Base-by-base conservation (phyloP, 2,329 filamentous ascomycete genomes). In the Neophaeococcomyces aloes region DNA sequence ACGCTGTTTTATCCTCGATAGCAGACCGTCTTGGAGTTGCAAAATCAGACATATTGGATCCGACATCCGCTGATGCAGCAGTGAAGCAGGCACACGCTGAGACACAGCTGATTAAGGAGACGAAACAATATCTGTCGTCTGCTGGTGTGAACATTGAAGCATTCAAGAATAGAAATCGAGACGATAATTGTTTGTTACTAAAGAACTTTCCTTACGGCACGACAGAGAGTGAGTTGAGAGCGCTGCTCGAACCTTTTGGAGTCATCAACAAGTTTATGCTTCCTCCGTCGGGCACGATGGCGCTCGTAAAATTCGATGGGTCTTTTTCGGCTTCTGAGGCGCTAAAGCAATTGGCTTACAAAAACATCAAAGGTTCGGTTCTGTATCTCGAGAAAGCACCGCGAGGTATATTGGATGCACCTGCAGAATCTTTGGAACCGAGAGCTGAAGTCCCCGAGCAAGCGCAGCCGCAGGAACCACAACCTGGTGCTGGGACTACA, bases 31-130 rank as follows among this genome's bases (percentile, higher is more conserved):
- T 98, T 45, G 88, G 89, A 36, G 77, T 98, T 45, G 82, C 83
- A 44, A 98, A 98, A 68, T 81, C 86, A 8, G 87, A 94, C 56
- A 67, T 98, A 45, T 72, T 98, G 35, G 89, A 98, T 65, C 91
- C 89, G n/a, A 94, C 89, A 3, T 94, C 86, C 47, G 80, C 89
- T 44, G 87, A 95, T 64, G 87, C 89, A 47, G 89, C 86, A 34
- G 84, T 98, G 45, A 95, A 93, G 69, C 91, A 96, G 69, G 91
- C 91, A 7, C 83, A 95, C 62, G 91, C 89, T 33, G 91, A 98
- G 70, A 96, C 89, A 17, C 83, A 91, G 50, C 78, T 94, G 54
- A 96, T 98, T 46, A 86, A 94, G 65, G 91, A 96, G 63, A 94
- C 87, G 2, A 96, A 95, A 64, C 72, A 82, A 7, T 98, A 93